phyloP scores from a whole-genome alignment of 768 basidiomycete species.

The Termitomyces sp. region DNA sequence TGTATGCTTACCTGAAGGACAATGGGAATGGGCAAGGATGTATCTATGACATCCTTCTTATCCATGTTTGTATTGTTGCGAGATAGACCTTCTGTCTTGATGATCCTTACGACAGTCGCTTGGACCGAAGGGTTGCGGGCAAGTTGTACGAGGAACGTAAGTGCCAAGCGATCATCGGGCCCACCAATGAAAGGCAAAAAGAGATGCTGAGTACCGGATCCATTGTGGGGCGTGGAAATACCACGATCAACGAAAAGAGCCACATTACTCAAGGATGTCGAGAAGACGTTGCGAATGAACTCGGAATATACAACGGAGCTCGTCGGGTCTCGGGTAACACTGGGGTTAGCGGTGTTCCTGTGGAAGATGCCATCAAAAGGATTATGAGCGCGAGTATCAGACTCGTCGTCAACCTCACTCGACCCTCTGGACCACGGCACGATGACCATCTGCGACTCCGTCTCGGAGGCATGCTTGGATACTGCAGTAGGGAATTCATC shows the following conservation, averaged over 20 bases:
- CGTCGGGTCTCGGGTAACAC: conserved; percentile 47
- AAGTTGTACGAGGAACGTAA: conserved; percentile 82
- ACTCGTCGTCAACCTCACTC: conserved; percentile 23
- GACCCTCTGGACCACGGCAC: conserved; percentile 76
- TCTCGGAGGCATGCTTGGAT: conserved; percentile 52
- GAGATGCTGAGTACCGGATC: conserved; percentile 50
- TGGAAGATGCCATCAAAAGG: conserved; percentile 84
- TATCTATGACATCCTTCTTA: conserved; percentile 10
- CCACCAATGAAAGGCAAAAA: conserved; percentile 94
- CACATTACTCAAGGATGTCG: conserved; percentile 69
- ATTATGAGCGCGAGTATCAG: conserved; percentile 35
- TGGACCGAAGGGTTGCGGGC: conserved; percentile 53
- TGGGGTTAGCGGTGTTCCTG: conserved; percentile 23
- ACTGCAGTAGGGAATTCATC: conserved; percentile 74
- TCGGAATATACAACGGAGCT: conserved; percentile 69
- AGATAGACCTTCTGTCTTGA: conserved; percentile 39
- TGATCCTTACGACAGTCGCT: conserved; percentile 74
- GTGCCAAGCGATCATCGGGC: conserved; percentile 86
- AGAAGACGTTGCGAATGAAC: conserved; percentile 82
- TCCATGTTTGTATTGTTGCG: conserved; percentile 31
- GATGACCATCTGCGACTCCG: conserved; percentile 71
- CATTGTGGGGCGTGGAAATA: conserved; percentile 28
- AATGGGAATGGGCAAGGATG: conserved; percentile 12
- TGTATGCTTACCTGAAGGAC: conserved; percentile 32
- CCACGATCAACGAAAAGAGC: conserved; percentile 85